These are phyloP conservation scores for Hanseniaspora meyeri DNA, from an alignment of 805 yeast genomes.

Conservation along the genomic window DNA sequence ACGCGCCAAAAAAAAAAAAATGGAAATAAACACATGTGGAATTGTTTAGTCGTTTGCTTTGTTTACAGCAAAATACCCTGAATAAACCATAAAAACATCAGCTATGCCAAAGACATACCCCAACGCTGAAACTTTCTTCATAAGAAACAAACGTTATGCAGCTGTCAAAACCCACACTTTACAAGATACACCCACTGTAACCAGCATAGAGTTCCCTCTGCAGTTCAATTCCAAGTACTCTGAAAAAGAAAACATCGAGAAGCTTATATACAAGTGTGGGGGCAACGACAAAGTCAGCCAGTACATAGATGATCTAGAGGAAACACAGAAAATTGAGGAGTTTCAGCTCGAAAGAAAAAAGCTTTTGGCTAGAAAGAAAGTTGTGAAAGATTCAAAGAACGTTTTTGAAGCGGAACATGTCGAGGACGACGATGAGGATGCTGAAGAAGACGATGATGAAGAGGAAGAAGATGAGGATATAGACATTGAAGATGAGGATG, in stretches of 20 bases:
- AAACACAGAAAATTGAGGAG: slow-evolving; percentile 34
- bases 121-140: slow-evolving; percentile 1
- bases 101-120: neutral
- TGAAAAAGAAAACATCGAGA: slow-evolving; percentile 35
- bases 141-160: neutral
- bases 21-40: neutral
- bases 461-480: slow-evolving; percentile 4
- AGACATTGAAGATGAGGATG: slow-evolving; percentile 18
- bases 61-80: too few species aligned
- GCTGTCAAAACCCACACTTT: slow-evolving; percentile 45
- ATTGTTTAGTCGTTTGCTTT: too few species aligned
- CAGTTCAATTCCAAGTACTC: slow-evolving; percentile 33
- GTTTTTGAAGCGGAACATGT: slow-evolving; percentile 27
- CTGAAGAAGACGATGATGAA: neutral
- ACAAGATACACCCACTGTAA: slow-evolving; percentile 55
- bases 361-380: slow-evolving; percentile 25
- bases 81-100: neutral
- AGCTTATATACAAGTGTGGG: slow-evolving; percentile 60
- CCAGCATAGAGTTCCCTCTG: slow-evolving; percentile 70
- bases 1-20: too few species aligned
- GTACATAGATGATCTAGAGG: slow-evolving; percentile 21
- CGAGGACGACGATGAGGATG: slow-evolving; percentile 18
- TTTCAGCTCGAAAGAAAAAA: slow-evolving; percentile 16
- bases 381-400: slow-evolving; percentile 19
- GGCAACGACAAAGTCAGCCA: slow-evolving; percentile 29